Base-by-base conservation (phyloP, 2,329 filamentous ascomycete species). In the Lasiodiplodia gonubiensis region DNA sequence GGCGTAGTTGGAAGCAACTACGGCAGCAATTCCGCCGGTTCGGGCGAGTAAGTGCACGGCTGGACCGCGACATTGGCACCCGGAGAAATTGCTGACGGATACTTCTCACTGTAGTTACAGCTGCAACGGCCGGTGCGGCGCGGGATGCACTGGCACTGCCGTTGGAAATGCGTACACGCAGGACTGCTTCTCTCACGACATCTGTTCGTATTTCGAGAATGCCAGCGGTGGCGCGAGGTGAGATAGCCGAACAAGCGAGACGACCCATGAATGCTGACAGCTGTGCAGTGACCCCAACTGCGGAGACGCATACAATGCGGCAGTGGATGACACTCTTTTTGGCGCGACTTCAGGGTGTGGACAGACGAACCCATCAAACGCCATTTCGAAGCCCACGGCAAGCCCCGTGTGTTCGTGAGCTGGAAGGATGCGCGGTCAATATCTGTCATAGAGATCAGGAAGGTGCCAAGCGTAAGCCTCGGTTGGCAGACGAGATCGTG, bases 171-270 rank as follows among this genome's bases (percentile, higher is more conserved):
- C 75, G 4, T 85, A 85, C 67, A 84, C 83, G 0, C 83, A 84
- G 68, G 81, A 85, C 60, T 85, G 83, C 70, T 85, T 82, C 70
- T 81, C 79, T 0, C 83, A 85, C 65, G 83, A 85, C 59, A 80
- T 85, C 14, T 85, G 83, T 72, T 84, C 82, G 4, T 85, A 82
- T 69, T 85, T 85, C 68, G 80, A 85, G 35, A 80, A 80, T 61
- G 82, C 83, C 1, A 80, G 74, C n/a, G 81, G 81, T 8, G 83
- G 83, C 2, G 74, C 81, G 0, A 82, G 78, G 83, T 83, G 71
- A 7, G 46, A 69, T 5, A 8, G 42, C 42, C 42, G 42, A 53
- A 46, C 2, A 23, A 61, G 2, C 18, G 12, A 46, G 18, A 7
- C 10, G 5, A 0, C 53, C 27, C 16, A 27, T 1, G 4, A 25